Evolutionary conservation across 331 rosid species (phyloP).

Genomic region (Acacia pycnantha): DNA sequence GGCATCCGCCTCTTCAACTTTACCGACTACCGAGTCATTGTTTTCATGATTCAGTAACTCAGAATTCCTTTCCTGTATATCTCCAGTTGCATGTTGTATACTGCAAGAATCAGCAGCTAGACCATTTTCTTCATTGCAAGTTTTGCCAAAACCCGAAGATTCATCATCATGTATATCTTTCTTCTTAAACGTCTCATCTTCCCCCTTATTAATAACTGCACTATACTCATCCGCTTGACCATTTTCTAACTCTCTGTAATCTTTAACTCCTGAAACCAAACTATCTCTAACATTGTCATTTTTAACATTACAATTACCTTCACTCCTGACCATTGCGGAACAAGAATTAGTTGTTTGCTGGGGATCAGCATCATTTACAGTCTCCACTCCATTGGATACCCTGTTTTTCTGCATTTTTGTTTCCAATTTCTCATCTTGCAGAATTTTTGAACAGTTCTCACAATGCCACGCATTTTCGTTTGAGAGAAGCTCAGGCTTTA

Average conservation of each 20-base stretch:
- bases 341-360: slow-evolving; percentile 28
- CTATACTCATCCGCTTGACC: slow-evolving; percentile 37
- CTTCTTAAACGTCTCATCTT: slow-evolving; percentile 29
- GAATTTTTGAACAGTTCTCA: slow-evolving; percentile 74
- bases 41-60: slow-evolving; percentile 30
- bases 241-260: slow-evolving; percentile 38
- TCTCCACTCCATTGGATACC: slow-evolving; percentile 43
- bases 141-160: slow-evolving; percentile 40
- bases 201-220: slow-evolving; percentile 34
- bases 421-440: slow-evolving; percentile 49
- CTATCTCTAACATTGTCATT: slow-evolving; percentile 36
- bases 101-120: slow-evolving; percentile 40
- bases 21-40: slow-evolving; percentile 31
- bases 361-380: slow-evolving; percentile 37
- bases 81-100: slow-evolving; percentile 26
- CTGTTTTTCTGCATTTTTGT: slow-evolving; percentile 34
- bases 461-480: slow-evolving; percentile 94
- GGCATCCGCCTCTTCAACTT: slow-evolving; percentile 45
- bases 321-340: slow-evolving; percentile 34
- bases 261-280: slow-evolving; percentile 31
- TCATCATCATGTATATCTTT: slow-evolving; percentile 32
- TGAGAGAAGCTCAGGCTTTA: slow-evolving; percentile 86
- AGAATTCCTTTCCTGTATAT: slow-evolving; percentile 25
- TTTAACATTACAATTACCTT: slow-evolving; percentile 41
- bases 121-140: slow-evolving; percentile 46